Base-by-base conservation (phyloP, 129 eudicot species). In the Erigeron canadensis region DNA sequence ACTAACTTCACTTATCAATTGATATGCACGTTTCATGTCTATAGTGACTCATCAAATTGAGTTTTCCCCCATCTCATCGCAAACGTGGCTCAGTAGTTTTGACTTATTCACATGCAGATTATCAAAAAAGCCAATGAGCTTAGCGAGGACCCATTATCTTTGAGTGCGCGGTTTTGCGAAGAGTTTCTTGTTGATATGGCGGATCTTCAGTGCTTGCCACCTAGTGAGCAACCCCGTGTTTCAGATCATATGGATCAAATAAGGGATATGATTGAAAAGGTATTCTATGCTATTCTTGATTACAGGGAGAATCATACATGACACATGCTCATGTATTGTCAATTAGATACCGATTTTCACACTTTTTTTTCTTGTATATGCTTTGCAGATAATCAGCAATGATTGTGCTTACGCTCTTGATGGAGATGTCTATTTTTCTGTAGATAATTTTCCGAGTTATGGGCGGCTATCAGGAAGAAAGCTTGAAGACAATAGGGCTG, bases 341-440 rank as follows among this genome's bases (percentile, higher is more conserved):
- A n/a, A 16, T 28, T 21, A 22, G 63, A 57, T 57, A 38, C 15
- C 10, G 16, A n/a, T 57, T 15, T 71, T 71, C 23, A 42, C 54
- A 6, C 34, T 4, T 9, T 6, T 55, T 51, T 70, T 44, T 53
- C 2, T 28, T 28, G 58, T 65, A 48, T 44, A 18, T 50, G 8
- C 11, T 74, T 16, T 81, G 79, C 89, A 92, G 96, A 86, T 92
- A 19, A 84, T 86, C 7, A 64, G 57, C 54, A 86, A 92, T 43
- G 82, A 80, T 28, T 86, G 83, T 73, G 96, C 89, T 8, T 89
- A 92, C 19, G 28, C 84, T 42, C 77, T 92, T 28, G 91, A 86
- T 38, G 96, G 95, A 17, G 98, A 92, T 83, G 96, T 89, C 39
- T 92, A 83, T 77, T 89, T 89, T 74, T 85, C 96, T 40, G 89